These are phyloP conservation scores for Hamigera avellanea DNA, from an alignment of 495 filamentous ascomycete genomes.

Conservation along the genomic window DNA sequence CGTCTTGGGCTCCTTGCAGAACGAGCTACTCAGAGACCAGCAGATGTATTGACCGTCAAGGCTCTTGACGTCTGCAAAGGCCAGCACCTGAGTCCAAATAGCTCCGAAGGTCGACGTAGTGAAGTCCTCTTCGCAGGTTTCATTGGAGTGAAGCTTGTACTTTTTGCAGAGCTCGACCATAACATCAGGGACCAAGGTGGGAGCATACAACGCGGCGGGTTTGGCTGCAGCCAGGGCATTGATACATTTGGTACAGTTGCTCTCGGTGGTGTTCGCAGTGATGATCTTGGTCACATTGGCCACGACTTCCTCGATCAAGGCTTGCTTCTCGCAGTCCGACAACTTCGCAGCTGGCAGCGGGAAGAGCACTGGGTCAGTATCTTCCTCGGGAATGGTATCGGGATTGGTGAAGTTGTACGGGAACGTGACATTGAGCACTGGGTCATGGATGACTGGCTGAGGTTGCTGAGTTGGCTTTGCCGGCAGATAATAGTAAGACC, in stretches of 20 bases:
- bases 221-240: slow-evolving; percentile 38
- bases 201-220: slow-evolving; percentile 35
- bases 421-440: slow-evolving; percentile 44
- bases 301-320: slow-evolving; percentile 25
- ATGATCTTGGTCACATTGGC: slow-evolving; percentile 36
- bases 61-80: slow-evolving; percentile 40
- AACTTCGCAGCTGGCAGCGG: slow-evolving; percentile 32
- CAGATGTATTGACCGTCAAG: slow-evolving; percentile 49
- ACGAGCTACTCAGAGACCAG: slow-evolving; percentile 31
- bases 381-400: slow-evolving; percentile 33
- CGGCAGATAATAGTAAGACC: slow-evolving; percentile 37
- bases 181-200: slow-evolving; percentile 33
- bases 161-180: slow-evolving; percentile 38
- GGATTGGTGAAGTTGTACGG: slow-evolving; percentile 46
- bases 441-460: slow-evolving; percentile 45
- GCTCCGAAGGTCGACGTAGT: slow-evolving; percentile 36
- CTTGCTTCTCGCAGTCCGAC: slow-evolving; percentile 22
- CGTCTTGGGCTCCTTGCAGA: slow-evolving; percentile 35
- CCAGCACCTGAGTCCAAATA: slow-evolving; percentile 46
- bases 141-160: slow-evolving; percentile 28
- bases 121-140: slow-evolving; percentile 34
- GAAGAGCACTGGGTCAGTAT: slow-evolving; percentile 38
- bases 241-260: slow-evolving; percentile 43
- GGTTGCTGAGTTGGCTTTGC: slow-evolving; percentile 43
- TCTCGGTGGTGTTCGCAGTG: slow-evolving; percentile 18